Conservation (phyloP, 495 filamentous ascomycete species). For the Daldinia loculata region DNA sequence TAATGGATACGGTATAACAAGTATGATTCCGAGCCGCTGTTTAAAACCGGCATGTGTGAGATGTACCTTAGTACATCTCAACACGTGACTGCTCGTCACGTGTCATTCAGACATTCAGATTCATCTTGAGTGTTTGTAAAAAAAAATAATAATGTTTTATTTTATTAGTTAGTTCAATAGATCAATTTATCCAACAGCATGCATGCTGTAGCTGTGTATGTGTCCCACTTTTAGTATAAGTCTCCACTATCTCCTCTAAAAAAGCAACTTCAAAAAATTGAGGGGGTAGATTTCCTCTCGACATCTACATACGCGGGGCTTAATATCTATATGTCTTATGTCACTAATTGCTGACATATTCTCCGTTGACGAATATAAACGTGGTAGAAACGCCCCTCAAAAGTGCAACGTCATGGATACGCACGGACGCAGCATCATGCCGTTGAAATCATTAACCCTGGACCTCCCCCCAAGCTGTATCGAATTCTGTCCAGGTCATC, state of each 20-base stretch:
- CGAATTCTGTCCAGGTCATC: constrained; percentile 74
- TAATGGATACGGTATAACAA: neutral
- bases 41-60: neutral
- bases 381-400: neutral
- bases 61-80: too few species aligned
- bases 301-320: neutral
- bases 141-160: too few species aligned
- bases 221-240: constrained; percentile 14
- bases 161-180: too few species aligned
- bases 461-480: constrained; percentile 82
- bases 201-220: neutral
- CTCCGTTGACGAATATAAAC: neutral
- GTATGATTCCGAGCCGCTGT: constrained; percentile 33
- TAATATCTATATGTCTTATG: neutral
- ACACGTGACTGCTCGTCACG: too few species aligned
- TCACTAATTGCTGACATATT: neutral
- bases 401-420: constrained; percentile 31
- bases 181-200: too few species aligned
- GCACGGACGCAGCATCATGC: constrained; percentile 37
- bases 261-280: constrained; percentile 7
- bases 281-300: neutral
- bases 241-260: neutral
- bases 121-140: too few species aligned
- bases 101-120: too few species aligned
- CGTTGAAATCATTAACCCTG: constrained; percentile 55